Evolutionary conservation across 345 rosid species (phyloP), one percentile per base, ranked within the genome.

Genomic region (Capsella bursapastoris): DNA sequence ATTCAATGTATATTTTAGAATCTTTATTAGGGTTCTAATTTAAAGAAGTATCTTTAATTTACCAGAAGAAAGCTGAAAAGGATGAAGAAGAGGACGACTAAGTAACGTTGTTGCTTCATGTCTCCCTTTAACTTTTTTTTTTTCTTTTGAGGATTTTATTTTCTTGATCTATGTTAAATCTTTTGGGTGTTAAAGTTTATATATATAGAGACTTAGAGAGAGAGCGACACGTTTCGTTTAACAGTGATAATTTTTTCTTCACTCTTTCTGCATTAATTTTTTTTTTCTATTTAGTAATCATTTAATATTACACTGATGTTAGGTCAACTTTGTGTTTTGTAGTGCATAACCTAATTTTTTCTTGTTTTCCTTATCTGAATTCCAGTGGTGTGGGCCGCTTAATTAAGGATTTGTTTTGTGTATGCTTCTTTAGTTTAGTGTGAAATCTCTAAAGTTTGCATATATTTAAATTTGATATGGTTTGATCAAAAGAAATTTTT

Each of bases 91-190:
- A 61, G 4, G 64, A 59, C 52, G 59, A 68, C 68, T 64, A 68
- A 22, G 79, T 61, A 76, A 44, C 64, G 57, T 62, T 76, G 74
- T 69, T 62, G 69, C 79, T 76, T 76, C 74, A 69, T 76, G 12
- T 75, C 41, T 61, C 44, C 14, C 32, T 45, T 60, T 25, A 51
- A 43, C 32, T 61, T 75, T 68, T 68, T 75, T 55, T 67, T 53
- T 52, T 68, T 18, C 1, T 27, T 47, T 34, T 14, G 44, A 66
- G 41, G 59, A 49, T 29, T 67, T 67, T 32, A 1, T 60, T 34
- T 34, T 34, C 34, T 58, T 14, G 61, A 66, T 74, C 72, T 74
- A 66, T 74, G 78, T 66, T 75, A 31, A 61, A 68, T 62, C 56
- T 68, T 22, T 67, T 22, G 41, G 68, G 56, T 68, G 63, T 61